A percentile compares a stretch with the other conserved stretches of the same genome.
Conservation (phyloP, 768 basidiomycete genomes). For the Boletus subcaerulescens region DNA sequence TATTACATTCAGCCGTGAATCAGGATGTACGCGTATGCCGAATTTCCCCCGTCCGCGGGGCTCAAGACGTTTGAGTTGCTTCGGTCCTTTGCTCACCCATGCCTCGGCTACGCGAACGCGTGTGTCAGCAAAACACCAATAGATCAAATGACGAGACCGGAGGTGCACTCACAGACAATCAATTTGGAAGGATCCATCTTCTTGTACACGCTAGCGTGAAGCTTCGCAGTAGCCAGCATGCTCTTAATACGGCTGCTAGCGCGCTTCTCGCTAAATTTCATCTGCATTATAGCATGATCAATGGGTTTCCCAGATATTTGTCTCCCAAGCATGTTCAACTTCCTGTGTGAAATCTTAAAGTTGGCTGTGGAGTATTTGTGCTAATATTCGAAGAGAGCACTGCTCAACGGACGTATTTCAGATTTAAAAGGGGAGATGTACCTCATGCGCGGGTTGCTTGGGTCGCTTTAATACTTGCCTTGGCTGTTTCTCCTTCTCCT, state of each 20-base stretch:
- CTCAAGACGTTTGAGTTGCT: conserved; percentile 63
- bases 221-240: conserved; percentile 82
- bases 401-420: conserved; percentile 5
- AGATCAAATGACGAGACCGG: neutral
- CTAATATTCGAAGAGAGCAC: conserved; percentile 38
- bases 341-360: conserved; percentile 93
- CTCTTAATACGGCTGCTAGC: conserved; percentile 83
- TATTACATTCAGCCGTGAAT: conserved; percentile 71
- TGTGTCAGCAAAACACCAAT: neutral
- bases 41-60: conserved; percentile 78
- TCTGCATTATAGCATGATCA: conserved; percentile 93
- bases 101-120: conserved; percentile 63
- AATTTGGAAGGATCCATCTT: conserved; percentile 68
- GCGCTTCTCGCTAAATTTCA: conserved; percentile 94
- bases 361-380: conserved; percentile 91
- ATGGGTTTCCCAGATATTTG: conserved; percentile 91
- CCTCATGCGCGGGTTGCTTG: conserved; percentile 31
- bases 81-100: conserved; percentile 88
- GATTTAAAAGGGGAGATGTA: conserved; percentile 4
- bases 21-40: conserved; percentile 75
- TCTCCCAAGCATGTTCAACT: conserved; percentile 82
- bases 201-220: conserved; percentile 80
- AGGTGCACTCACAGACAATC: conserved; percentile 66
- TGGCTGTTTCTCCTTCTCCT: conserved; percentile 18
- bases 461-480: conserved; percentile 8